Evolutionary conservation across 1,284 basidiomycete species (phyloP).

Genomic region (Cystobasidium sp.): DNA sequence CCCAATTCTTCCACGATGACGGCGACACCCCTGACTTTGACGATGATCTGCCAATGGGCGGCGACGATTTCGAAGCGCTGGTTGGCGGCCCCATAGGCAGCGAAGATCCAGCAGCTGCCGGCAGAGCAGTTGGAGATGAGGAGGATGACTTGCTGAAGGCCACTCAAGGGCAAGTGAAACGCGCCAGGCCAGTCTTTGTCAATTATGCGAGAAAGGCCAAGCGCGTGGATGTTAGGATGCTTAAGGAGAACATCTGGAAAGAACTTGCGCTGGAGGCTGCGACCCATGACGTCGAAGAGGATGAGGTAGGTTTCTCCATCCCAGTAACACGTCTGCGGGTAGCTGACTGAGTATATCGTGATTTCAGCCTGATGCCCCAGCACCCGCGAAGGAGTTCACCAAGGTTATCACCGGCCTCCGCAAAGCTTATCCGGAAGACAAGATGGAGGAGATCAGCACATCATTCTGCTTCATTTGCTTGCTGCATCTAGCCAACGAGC

Average conservation of each 20-base stretch:
- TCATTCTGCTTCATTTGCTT: constrained; percentile 96
- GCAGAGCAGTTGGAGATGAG: constrained; percentile 59
- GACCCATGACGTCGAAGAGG: constrained; percentile 40
- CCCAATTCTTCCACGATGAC: constrained; percentile 96
- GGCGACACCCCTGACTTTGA: constrained; percentile 73
- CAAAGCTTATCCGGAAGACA: constrained; percentile 82
- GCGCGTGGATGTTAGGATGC: constrained; percentile 90
- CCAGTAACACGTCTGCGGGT: background rate
- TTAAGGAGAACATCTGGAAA: constrained; percentile 98
- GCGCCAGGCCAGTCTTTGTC: constrained; percentile 84
- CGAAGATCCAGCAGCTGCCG: constrained; percentile 49
- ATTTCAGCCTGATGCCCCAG: background rate
- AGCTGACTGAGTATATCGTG: background rate
- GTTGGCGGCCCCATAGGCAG: constrained; percentile 49
- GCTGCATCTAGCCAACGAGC: constrained; percentile 53
- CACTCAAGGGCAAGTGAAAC: constrained; percentile 76
- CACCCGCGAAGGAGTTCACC: constrained; percentile 34
- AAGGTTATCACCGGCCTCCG: constrained; percentile 79
- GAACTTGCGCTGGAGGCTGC: constrained; percentile 61
- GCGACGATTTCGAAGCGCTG: constrained; percentile 58
- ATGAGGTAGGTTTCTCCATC: background rate
- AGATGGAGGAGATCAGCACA: constrained; percentile 97
- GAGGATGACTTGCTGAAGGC: constrained; percentile 82
- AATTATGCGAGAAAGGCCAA: constrained; percentile 96
- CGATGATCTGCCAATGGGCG: constrained; percentile 59